Base-by-base conservation (phyloP, 192 early-diverging fungal genomes). In the Umbelopsis vinacea region DNA sequence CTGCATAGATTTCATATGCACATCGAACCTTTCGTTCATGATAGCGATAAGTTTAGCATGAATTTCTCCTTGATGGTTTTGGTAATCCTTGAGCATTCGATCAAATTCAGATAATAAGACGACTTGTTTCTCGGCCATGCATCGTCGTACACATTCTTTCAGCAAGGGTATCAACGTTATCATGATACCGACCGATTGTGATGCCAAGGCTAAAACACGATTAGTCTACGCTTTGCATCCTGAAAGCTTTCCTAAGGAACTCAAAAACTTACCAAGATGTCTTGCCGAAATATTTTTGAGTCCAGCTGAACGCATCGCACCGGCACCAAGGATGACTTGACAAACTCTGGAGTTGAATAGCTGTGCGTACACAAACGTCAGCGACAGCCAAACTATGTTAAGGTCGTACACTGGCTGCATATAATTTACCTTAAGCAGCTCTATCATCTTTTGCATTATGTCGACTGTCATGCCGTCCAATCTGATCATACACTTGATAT, bases 321-420 rank as follows among this genome's bases (percentile, higher is more conserved):
- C 98, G 8, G 96, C 97, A 7, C 97, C 98, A 15, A 99, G 87
- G 79, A 99, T 98, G 1, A 98, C 95, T 81, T 98, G 96, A 80
- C 97, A 98, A 9, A 91, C 90, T 67, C 95, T 77, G 6, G 96
- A 97, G 78, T 99, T 99, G 83, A 97, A 98, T 17, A 95, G 72
- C 92, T 97, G 69, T 29, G 15, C 3, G 19, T 10, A 38, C 14
- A 9, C 21, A 54, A 7, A 43, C 8, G 6, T 43, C 11, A 43
- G 40, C 6, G 5, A 43, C 40, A 43, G 6, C 40, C 29, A 60
- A 38, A 43, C 1, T 69, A 12, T 5, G 2, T 29, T 1, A 40
- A 24, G 46, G 8, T 43, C 40, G 40, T 12, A 43, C 40, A 43
- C 46, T 40, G 35, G 38, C 48, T 54, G 21, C 24, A 43, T 43